These are phyloP conservation scores for Sclerotinia minor DNA, from an alignment of 2,329 filamentous ascomycete species.

Conservation along the genomic window DNA sequence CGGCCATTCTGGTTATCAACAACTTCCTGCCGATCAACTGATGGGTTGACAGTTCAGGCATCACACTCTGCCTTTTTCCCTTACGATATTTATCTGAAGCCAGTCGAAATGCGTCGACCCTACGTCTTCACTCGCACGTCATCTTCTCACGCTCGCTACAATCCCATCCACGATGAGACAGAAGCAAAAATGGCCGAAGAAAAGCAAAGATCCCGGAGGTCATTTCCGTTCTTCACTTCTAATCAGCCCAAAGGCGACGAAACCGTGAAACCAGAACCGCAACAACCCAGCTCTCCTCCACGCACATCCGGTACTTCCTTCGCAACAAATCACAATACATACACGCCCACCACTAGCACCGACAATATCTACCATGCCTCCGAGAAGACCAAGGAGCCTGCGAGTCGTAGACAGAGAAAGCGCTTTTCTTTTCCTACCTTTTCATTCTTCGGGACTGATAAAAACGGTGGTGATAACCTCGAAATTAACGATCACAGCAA, in stretches of 20 bases:
- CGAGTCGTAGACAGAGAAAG: background rate
- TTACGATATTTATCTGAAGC: background rate
- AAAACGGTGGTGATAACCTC: background rate
- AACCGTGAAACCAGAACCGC: background rate
- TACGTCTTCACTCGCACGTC: background rate
- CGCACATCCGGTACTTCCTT: conserved; percentile 8
- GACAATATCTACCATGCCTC: background rate
- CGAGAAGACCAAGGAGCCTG: background rate
- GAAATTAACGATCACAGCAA: background rate
- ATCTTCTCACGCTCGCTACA: conserved; percentile 14
- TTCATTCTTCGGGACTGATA: background rate
- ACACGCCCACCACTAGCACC: background rate
- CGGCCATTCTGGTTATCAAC: background rate
- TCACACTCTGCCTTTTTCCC: background rate
- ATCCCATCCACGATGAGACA: conserved; percentile 15
- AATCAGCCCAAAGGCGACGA: background rate
- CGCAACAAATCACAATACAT: conserved; percentile 10
- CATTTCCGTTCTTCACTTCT: background rate
- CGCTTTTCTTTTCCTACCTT: background rate
- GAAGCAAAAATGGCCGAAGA: conserved; percentile 2
- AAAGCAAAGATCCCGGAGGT: background rate
- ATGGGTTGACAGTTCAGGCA: background rate
- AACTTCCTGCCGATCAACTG: background rate
- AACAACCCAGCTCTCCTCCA: background rate
- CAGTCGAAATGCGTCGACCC: conserved; percentile 16